Evolutionary conservation across 2,329 filamentous ascomycete genomes (phyloP).

Genomic region (Fusarium sterilihyphosum): DNA sequence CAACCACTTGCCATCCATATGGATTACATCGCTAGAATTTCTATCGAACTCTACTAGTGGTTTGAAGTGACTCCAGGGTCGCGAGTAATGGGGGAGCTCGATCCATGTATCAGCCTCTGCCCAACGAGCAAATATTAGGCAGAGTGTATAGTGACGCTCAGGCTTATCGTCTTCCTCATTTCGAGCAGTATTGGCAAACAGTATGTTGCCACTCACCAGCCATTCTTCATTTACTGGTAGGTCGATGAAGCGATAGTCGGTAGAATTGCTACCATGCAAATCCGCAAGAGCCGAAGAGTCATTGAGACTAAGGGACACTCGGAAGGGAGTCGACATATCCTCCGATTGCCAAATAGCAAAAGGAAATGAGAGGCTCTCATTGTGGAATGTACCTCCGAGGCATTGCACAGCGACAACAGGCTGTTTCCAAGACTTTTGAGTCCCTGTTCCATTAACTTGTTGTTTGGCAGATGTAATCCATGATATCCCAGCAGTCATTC

Average conservation of each 20-base stretch:
- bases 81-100: not conserved
- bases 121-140: not conserved
- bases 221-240: not conserved
- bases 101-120: not conserved
- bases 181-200: not conserved
- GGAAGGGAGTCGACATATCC: too few species aligned
- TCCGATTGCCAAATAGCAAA: too few species aligned
- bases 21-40: not conserved
- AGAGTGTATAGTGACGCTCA: not conserved
- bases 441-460: not conserved
- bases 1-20: not conserved
- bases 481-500: not conserved
- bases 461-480: not conserved
- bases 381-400: too few species aligned
- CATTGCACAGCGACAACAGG: not conserved
- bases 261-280: not conserved
- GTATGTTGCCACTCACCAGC: not conserved
- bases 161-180: not conserved
- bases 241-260: not conserved
- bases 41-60: too few species aligned
- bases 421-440: not conserved
- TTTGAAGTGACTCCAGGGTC: not conserved
- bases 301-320: too few species aligned
- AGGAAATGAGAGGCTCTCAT: too few species aligned
- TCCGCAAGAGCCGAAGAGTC: not conserved